phyloP scores from a whole-genome alignment of 139 green algal species.

The Pycnococcus provasolii region DNA sequence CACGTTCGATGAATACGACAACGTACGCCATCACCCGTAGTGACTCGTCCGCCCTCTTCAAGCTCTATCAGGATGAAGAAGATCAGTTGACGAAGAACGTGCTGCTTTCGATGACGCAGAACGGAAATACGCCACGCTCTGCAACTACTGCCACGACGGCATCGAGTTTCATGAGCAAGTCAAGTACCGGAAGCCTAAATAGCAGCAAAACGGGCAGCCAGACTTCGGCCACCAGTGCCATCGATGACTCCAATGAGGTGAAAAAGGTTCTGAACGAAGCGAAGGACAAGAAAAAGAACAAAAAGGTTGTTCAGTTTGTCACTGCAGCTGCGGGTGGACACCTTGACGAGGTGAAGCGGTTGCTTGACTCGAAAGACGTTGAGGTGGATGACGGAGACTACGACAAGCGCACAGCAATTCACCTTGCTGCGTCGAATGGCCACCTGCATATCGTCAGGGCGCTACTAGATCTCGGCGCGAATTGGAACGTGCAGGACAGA shows the following conservation, averaged over 20 bases:
- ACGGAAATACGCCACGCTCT: no score
- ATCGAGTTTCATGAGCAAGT: no score
- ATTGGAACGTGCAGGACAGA: constrained; percentile 4
- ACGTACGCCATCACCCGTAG: no score
- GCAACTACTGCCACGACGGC: no score
- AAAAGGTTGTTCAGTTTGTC: not conserved
- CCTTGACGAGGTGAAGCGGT: not conserved
- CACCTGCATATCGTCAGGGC: not conserved
- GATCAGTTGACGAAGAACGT: no score
- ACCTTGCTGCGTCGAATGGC: constrained; percentile 9
- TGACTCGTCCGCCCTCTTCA: no score
- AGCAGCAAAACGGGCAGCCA: no score
- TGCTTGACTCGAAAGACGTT: not conserved
- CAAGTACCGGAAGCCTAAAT: no score
- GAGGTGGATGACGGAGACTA: constrained; percentile 27
- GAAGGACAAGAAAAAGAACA: constrained; percentile 3
- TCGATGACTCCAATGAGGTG: not conserved
- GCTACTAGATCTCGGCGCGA: constrained; percentile 8
- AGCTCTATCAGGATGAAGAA: no score
- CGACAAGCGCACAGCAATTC: constrained; percentile 9
- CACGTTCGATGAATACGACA: no score
- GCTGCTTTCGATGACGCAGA: no score
- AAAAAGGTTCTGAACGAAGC: not conserved
- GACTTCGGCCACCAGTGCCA: not conserved
- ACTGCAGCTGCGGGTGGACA: not conserved